Evolutionary conservation across 2,329 filamentous ascomycete species (phyloP).

Genomic region (Aspergillus vadensis): DNA sequence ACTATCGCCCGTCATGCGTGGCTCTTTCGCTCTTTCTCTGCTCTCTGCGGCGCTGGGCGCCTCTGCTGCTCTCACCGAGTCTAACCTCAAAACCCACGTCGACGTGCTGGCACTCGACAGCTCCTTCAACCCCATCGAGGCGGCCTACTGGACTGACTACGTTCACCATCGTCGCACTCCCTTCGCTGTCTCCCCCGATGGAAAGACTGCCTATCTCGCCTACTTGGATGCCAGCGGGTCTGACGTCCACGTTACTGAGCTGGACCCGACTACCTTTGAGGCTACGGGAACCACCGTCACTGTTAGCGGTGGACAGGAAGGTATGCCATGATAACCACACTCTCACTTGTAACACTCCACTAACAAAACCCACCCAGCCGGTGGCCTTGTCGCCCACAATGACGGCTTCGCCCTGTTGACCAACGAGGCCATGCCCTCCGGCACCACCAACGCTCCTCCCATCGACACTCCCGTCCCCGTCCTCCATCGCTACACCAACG

Average conservation of each 20-base stretch:
- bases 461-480: constrained; percentile 55
- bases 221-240: constrained; percentile 60
- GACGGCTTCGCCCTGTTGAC: constrained; percentile 66
- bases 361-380: constrained; percentile 46
- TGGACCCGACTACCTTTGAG: constrained; percentile 58
- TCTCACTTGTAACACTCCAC: not conserved
- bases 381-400: constrained; percentile 62
- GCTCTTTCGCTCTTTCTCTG: constrained; percentile 26
- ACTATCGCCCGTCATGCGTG: constrained; percentile 23
- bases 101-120: constrained; percentile 51
- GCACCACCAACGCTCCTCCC: constrained; percentile 52
- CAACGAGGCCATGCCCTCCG: constrained; percentile 57
- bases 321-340: too few relatives aligned
- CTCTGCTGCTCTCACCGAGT: constrained; percentile 23
- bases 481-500: constrained; percentile 61
- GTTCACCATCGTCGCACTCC: constrained; percentile 65
- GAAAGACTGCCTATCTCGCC: constrained; percentile 60
- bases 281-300: constrained; percentile 56
- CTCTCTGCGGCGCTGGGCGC: constrained; percentile 29
- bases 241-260: constrained; percentile 59
- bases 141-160: constrained; percentile 63
- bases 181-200: constrained; percentile 63
- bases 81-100: constrained; percentile 42
- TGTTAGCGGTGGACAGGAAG: constrained; percentile 58
- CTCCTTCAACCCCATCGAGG: constrained; percentile 60